Evolutionary conservation across 1,284 basidiomycete genomes (phyloP).

Genomic region (Pseudozyma thailandica): DNA sequence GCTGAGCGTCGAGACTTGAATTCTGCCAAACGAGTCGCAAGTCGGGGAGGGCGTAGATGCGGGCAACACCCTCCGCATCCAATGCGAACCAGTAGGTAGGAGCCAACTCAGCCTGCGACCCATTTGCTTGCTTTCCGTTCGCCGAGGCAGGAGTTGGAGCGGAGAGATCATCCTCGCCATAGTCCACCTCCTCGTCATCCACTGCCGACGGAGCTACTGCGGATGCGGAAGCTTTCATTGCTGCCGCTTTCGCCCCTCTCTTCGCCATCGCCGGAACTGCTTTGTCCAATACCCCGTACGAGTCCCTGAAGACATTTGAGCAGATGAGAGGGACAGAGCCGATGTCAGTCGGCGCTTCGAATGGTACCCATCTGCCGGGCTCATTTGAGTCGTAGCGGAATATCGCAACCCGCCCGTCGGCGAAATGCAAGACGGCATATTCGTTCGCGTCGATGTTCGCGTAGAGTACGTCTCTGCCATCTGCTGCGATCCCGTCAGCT

Average conservation of each 20-base stretch:
- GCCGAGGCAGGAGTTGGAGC: conserved; percentile 11
- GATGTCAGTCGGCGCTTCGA: conserved; percentile 5
- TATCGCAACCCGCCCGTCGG: conserved; percentile 18
- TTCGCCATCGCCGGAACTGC: background rate
- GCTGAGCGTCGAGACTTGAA: conserved; percentile 24
- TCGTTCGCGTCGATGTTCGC: conserved; percentile 33
- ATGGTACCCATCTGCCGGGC: conserved; percentile 7
- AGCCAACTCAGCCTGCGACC: background rate
- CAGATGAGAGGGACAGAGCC: conserved; percentile 7
- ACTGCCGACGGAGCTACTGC: too few species aligned
- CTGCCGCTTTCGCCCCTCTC: background rate
- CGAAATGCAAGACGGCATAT: conserved; percentile 27
- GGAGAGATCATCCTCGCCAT: conserved; percentile 45
- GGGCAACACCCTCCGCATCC: conserved; percentile 6
- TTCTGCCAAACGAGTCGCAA: conserved; percentile 36
- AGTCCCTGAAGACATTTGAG: conserved; percentile 35
- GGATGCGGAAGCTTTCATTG: too few species aligned
- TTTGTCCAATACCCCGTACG: conserved; percentile 7
- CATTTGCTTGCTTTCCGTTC: conserved; percentile 8
- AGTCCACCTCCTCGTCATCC: conserved; percentile 59
- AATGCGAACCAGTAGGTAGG: conserved; percentile 30
- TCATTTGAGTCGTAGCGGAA: conserved; percentile 9
- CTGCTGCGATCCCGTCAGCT: too few species aligned
- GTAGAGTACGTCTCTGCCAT: conserved; percentile 6
- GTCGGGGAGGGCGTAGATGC: conserved; percentile 47